Base-by-base conservation (phyloP, 2,329 filamentous ascomycete species). In the Colletotrichum navitas region DNA sequence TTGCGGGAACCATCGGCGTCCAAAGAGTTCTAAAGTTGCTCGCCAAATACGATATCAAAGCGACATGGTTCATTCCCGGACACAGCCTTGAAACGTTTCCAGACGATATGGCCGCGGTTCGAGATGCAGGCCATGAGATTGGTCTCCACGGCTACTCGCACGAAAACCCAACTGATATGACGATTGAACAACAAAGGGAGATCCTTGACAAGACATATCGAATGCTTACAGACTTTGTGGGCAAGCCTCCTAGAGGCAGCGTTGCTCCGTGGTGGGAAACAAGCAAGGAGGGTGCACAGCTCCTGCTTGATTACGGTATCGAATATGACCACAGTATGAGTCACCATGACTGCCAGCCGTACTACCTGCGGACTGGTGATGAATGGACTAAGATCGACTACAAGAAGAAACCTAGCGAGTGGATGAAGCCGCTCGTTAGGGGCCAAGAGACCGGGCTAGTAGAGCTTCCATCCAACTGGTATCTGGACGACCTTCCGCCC, bases 241-340 rank as follows among this genome's bases (percentile, higher is more conserved):
- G 92, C 7, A 93, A 93, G 80, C 90, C 90, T 0, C 93, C 93
- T 0, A 84, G 91, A 0, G 92, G 93, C 1, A 91, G 87, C 49
- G 92, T 94, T 0, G 92, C 92, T 0, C 93, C 93, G 0, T 94
- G 82, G 85, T 94, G 92, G 92, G 92, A 94, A 77, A 90, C 88
- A 0, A 90, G 87, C 71, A 86, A 88, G 74, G 92, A 93, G 77
- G 91, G 90, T 5, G 88, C 88, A 0, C 88, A 92, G 74, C 80
- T 93, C 21, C 82, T 92, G 75, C 83, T 92, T 21, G 85, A 84
- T 73, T 92, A 92, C 76, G 90, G 91, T 18, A 89, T 93, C 72
- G 90, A 92, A 74, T 93, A 93, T 76, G 91, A 93, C 75, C 90
- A 92, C 77, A 87, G 84, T 70, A 91, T 92, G 87, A 86, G 83